Percentiles rank a stretch among this genome's conserved stretches.
Conservation (phyloP, 192 early-diverging fungal species). For the Backusella tarrabulga region DNA sequence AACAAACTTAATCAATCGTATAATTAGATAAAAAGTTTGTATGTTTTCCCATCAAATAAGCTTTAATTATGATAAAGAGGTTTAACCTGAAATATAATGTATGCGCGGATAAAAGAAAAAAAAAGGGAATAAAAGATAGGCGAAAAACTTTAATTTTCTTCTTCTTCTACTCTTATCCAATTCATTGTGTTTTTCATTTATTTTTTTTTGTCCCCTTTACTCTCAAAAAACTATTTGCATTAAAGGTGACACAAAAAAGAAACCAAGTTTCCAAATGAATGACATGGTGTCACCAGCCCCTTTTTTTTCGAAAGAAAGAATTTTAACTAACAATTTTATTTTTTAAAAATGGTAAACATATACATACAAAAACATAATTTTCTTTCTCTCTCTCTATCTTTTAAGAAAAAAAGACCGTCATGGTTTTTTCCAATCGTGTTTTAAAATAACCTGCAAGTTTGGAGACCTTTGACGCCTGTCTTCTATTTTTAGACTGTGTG, state of each 20-base stretch:
- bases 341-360: background rate
- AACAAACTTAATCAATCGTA: too few relatives aligned
- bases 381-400: background rate
- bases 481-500: conserved; percentile 5
- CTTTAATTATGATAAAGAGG: background rate
- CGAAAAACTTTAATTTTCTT: background rate
- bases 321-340: background rate
- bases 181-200: background rate
- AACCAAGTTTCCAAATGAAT: background rate
- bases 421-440: background rate
- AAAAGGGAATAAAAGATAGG: background rate
- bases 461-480: background rate
- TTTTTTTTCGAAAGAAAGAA: background rate
- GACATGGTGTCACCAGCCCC: background rate
- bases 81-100: background rate
- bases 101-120: background rate
- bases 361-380: background rate
- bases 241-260: background rate
- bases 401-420: background rate
- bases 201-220: background rate
- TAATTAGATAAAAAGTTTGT: too few relatives aligned
- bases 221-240: background rate
- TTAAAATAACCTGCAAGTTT: background rate
- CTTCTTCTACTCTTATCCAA: background rate
- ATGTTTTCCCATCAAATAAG: background rate